Conservation (phyloP, 371 early-diverging fungal genomes). For the Apophysomyces ossiformis region DNA sequence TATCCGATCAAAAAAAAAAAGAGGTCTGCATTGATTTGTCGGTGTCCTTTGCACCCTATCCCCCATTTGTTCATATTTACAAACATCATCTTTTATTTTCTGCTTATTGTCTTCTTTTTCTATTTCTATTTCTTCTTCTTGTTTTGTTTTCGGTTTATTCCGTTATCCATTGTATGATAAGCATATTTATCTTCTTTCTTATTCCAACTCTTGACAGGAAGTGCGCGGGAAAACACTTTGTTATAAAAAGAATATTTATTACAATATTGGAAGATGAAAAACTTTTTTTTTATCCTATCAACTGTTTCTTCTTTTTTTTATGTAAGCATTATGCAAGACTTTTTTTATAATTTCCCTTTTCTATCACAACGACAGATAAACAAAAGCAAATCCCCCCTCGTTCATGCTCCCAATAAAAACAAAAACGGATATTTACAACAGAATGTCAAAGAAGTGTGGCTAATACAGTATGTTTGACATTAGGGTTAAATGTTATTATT, state of each 20-base stretch:
- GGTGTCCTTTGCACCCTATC: background rate
- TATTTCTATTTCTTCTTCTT: background rate
- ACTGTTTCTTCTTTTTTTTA: constrained; percentile 4
- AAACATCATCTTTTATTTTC: background rate
- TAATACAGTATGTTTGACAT: background rate
- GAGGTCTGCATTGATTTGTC: background rate
- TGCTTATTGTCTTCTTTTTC: background rate
- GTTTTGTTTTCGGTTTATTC: background rate
- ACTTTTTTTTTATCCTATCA: constrained; percentile 16
- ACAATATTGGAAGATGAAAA: no score
- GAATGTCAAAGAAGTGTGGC: background rate
- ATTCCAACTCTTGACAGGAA: background rate
- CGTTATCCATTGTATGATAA: background rate
- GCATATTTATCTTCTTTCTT: background rate
- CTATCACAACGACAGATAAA: background rate
- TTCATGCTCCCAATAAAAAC: no score
- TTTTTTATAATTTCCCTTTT: background rate
- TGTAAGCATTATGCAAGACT: background rate
- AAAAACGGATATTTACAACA: background rate
- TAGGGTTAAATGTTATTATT: no score
- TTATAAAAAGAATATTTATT: background rate
- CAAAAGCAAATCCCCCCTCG: background rate
- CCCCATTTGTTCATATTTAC: constrained; percentile 3
- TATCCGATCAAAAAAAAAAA: background rate
- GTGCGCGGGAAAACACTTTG: constrained; percentile 1